Evolutionary conservation across 169 alveolate genomes (phyloP), one percentile per base, ranked within the genome.

Genomic region (Babesia ovis): DNA sequence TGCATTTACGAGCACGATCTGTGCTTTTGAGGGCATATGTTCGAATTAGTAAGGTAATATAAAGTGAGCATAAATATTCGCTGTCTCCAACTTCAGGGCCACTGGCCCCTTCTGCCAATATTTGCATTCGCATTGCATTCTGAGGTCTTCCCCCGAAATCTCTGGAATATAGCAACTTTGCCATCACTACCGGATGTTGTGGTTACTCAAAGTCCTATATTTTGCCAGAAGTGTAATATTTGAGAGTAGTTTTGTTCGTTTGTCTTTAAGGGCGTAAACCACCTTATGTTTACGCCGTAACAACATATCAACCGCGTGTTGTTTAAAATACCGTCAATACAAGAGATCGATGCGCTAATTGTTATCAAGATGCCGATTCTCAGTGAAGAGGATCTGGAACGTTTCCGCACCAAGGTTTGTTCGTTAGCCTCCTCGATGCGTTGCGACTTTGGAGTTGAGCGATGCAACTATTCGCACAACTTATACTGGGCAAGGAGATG

Each of bases 391-490:
- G 95, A 91, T 45, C 74, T 91, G 45, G 91, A 89, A 41, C 84
- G 94, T 31, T 91, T 91, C 68, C 82, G 95, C 22, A 91, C 95
- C 32, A 91, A 91, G 61, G 91, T 86, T 29, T 91, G 95, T 27
- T 53, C 90, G 43, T 55, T 91, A 53, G 80, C 92, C 57, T 89
- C 90, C n/a, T 85, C 87, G 22, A 85, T 87, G 53, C 70, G 79
- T 16, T 91, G 95, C 34, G 94, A 91, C 67, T 91, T 91, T 35
- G 95, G 95, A 8, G 90, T 81, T 16, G 88, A 86, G 66, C 55
- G 95, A 51, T 91, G 95, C 55, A 91, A 90, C 77, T 91, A 91
- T 81, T 90, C 94, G 29, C 95, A 91, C 50, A 90, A 77, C 75
- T 71, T 90, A 2, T 85, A 90, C 79, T 91, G 95, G 95, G 92